A percentile compares a stretch with the other conserved stretches of the same genome.
Evolutionary conservation across 2,329 filamentous ascomycete genomes (phyloP).

Genomic region (Bipolaris zeicola): DNA sequence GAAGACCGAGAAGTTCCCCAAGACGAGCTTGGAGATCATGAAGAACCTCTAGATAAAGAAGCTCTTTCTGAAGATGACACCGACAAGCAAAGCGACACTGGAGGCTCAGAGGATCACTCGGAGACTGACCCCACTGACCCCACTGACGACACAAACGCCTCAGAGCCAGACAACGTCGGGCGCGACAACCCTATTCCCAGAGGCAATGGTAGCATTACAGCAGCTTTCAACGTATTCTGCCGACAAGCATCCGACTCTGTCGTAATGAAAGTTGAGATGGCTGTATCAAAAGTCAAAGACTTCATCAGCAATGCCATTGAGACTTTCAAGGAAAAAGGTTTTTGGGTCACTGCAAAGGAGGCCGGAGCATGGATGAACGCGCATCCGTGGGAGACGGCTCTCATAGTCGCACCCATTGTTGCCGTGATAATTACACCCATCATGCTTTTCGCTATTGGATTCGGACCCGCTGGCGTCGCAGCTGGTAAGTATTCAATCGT

Average conservation of each 20-base stretch:
- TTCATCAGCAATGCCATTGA: not conserved
- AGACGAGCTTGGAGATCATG: not conserved
- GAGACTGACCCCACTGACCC: no score
- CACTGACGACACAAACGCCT: no score
- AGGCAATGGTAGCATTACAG: no score
- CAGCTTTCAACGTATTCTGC: not conserved
- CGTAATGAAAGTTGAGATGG: not conserved
- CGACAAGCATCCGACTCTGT: not conserved
- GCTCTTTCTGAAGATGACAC: not conserved
- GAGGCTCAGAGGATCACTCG: no score
- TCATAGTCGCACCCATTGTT: constrained; percentile 9
- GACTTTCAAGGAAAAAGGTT: not conserved
- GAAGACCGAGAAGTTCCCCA: not conserved
- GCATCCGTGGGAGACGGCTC: constrained; percentile 10
- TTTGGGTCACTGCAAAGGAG: not conserved
- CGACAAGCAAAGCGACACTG: not conserved
- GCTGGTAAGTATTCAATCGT: not conserved
- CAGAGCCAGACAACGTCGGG: not conserved
- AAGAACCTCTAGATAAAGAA: not conserved
- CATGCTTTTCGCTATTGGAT: constrained; percentile 6
- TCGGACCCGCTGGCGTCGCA: constrained; percentile 4
- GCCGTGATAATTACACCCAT: constrained; percentile 3
- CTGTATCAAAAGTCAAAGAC: not conserved
- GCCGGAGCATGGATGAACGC: constrained; percentile 3
- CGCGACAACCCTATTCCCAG: not conserved